Percentiles rank a stretch among this genome's conserved stretches.
phyloP scores from a whole-genome alignment of 345 rosid species.

The Trapa bicornis region DNA sequence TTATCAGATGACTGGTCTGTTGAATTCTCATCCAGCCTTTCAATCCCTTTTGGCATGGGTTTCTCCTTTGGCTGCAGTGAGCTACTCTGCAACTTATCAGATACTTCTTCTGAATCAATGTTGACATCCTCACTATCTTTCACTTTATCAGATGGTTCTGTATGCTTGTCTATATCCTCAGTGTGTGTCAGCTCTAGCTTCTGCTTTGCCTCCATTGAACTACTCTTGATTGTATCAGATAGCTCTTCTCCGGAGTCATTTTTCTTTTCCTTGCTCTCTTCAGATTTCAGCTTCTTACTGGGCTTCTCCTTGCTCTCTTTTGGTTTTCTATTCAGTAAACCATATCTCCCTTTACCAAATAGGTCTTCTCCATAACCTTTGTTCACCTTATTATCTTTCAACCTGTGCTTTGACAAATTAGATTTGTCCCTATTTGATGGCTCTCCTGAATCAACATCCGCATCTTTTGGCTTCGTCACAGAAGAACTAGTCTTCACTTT shows the following conservation, averaged over 20 bases:
- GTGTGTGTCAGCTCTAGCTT: conserved; percentile 19
- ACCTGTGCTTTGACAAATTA: conserved; percentile 9
- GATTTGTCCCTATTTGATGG: conserved; percentile 26
- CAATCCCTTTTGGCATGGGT: conserved; percentile 18
- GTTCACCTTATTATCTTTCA: conserved; percentile 25
- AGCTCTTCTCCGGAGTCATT: conserved; percentile 31
- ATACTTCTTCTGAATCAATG: conserved; percentile 39
- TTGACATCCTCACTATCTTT: conserved; percentile 29
- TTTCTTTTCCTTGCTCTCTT: conserved; percentile 24
- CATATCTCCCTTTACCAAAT: conserved; percentile 16
- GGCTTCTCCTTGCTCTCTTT: conserved; percentile 10
- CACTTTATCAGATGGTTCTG: conserved; percentile 35
- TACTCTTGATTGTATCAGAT: conserved; percentile 26
- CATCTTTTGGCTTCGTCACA: conserved; percentile 16
- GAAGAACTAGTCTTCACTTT: conserved; percentile 41
- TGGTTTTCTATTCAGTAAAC: too few relatives aligned
- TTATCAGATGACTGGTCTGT: conserved; percentile 31
- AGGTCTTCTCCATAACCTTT: conserved; percentile 35
- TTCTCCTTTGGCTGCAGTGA: not conserved
- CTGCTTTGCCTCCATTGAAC: conserved; percentile 1
- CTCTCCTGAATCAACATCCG: conserved; percentile 34
- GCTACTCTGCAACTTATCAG: conserved; percentile 21
- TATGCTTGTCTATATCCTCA: conserved; percentile 26
- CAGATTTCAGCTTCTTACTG: not conserved
- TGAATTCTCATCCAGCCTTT: conserved; percentile 28